These are phyloP conservation scores for Cadophora malorum DNA, from an alignment of 2,329 filamentous ascomycete species.

Conservation along the genomic window DNA sequence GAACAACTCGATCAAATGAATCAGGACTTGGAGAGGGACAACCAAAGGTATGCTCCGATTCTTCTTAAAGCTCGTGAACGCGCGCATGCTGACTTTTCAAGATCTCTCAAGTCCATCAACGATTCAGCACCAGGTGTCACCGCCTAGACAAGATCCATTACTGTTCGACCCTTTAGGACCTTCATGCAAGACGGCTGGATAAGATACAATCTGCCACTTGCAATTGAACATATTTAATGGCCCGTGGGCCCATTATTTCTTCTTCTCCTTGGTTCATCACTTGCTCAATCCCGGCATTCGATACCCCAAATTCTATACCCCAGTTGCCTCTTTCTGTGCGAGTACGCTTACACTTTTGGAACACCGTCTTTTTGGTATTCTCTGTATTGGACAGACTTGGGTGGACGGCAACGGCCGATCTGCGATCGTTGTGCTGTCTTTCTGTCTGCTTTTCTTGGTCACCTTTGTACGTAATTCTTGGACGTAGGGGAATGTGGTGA, in stretches of 20 bases:
- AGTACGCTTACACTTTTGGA: background rate
- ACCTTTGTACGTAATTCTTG: background rate
- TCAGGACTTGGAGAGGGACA: constrained; percentile 62
- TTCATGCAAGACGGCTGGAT: constrained; percentile 7
- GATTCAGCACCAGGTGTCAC: constrained; percentile 27
- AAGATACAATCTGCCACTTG: constrained; percentile 11
- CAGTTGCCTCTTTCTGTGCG: constrained; percentile 17
- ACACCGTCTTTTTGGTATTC: background rate
- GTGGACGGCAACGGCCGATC: background rate
- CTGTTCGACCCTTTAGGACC: constrained; percentile 1
- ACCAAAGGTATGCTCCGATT: constrained; percentile 50
- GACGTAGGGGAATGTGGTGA: constrained; percentile 4
- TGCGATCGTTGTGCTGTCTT: background rate
- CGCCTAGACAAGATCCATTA: constrained; percentile 4
- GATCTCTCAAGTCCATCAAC: constrained; percentile 48
- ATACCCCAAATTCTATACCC: constrained; percentile 34
- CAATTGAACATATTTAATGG: constrained; percentile 26
- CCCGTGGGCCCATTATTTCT: constrained; percentile 22
- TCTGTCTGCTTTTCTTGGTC: background rate
- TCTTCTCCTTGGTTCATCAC: constrained; percentile 28
- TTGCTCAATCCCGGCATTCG: constrained; percentile 32
- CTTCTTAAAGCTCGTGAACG: background rate
- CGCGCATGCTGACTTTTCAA: constrained; percentile 22
- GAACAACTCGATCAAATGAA: constrained; percentile 56
- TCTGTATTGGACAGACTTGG: background rate